These are phyloP conservation scores for Phytophthora parvispora DNA, from an alignment of 352 stramenopile genomes.

Conservation along the genomic window DNA sequence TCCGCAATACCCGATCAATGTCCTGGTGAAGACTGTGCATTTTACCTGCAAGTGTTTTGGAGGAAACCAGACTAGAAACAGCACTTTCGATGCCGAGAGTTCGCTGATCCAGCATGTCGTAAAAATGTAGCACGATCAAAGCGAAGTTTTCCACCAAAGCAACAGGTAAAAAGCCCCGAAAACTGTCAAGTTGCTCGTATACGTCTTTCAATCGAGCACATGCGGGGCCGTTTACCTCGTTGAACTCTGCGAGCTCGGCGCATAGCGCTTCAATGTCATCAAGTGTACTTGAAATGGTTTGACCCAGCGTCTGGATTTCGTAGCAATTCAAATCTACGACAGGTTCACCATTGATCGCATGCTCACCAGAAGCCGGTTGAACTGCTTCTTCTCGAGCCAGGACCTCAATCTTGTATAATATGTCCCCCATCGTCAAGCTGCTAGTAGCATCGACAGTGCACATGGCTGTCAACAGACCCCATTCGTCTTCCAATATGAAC, in stretches of 20 bases:
- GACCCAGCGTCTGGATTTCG: neutral
- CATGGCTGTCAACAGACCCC: neutral
- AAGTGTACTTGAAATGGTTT: neutral
- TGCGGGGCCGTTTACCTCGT: neutral
- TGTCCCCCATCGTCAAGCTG: neutral
- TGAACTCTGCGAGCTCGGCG: neutral
- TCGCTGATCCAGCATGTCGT: neutral
- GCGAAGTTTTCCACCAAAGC: neutral
- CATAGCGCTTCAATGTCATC: conserved; percentile 1
- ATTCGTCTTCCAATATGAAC: neutral
- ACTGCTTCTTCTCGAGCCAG: neutral
- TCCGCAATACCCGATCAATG: neutral
- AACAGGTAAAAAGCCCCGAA: neutral
- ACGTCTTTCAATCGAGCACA: neutral
- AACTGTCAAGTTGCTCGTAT: neutral
- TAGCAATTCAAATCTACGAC: neutral
- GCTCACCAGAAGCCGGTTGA: neutral
- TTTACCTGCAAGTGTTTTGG: neutral
- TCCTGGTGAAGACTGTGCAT: neutral
- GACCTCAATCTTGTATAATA: neutral
- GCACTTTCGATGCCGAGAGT: neutral
- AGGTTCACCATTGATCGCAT: neutral
- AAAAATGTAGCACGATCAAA: neutral
- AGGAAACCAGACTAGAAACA: neutral
- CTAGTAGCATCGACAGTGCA: neutral